Conservation (phyloP, 1,284 basidiomycete species). For the Rhodotorula sp. region DNA sequence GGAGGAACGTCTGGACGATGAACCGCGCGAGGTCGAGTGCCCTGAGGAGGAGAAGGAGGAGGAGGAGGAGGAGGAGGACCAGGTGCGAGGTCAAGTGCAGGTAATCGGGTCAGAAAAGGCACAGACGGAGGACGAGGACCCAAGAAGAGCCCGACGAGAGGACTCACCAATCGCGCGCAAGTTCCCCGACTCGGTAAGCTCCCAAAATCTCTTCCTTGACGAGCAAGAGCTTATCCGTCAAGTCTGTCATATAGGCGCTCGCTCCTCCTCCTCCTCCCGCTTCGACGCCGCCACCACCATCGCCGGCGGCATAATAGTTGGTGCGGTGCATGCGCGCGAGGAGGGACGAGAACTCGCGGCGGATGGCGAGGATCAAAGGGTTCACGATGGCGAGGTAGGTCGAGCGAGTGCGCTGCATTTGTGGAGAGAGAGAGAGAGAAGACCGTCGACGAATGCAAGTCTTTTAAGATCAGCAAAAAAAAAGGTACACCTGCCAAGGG, state of each 20-base stretch:
- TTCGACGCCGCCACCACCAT: slow-evolving; percentile 55
- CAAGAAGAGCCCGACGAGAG: background rate
- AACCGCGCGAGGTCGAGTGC: slow-evolving; percentile 42
- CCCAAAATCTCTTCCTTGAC: slow-evolving; percentile 71
- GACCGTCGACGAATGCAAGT: background rate
- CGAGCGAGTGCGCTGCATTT: slow-evolving; percentile 59
- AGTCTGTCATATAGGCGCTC: slow-evolving; percentile 83
- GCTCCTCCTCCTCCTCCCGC: slow-evolving; percentile 57
- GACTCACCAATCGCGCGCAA: slow-evolving; percentile 67
- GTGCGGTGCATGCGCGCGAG: slow-evolving; percentile 76
- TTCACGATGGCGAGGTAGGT: slow-evolving; percentile 66
- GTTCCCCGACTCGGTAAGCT: slow-evolving; percentile 67
- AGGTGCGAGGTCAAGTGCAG: no score
- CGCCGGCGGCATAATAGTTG: slow-evolving; percentile 69
- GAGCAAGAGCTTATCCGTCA: slow-evolving; percentile 78
- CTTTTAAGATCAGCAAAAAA: background rate
- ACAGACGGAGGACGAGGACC: no score
- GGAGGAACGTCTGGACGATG: slow-evolving; percentile 75
- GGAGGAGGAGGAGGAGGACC: no score
- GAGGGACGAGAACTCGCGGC: slow-evolving; percentile 72
- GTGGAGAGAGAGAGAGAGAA: background rate
- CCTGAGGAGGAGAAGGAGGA: slow-evolving; percentile 23
- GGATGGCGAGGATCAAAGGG: slow-evolving; percentile 69
- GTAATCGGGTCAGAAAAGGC: background rate
- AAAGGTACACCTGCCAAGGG: no score